Conservation (phyloP, 2,329 filamentous ascomycete species). For the Coccinonectria pachysandricola region DNA sequence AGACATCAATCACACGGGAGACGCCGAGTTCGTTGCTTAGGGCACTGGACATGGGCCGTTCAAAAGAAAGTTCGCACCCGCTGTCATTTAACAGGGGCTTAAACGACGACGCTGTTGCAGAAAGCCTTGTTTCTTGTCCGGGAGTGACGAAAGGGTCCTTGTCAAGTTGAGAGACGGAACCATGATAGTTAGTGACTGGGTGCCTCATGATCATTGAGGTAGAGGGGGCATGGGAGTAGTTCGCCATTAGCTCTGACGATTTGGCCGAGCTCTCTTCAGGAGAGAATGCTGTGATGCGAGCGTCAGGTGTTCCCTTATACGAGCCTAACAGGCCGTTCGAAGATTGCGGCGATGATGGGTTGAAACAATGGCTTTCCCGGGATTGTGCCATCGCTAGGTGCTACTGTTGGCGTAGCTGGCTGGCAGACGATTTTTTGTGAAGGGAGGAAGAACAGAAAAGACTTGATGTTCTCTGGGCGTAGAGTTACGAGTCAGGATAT, state of each 20-base stretch:
- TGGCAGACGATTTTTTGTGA: no score
- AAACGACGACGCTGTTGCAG: slow-evolving; percentile 54
- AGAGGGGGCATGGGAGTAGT: slow-evolving; percentile 20
- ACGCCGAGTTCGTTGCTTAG: slow-evolving; percentile 38
- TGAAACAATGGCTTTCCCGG: slow-evolving; percentile 28
- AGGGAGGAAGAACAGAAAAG: background rate
- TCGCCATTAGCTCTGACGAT: slow-evolving; percentile 28
- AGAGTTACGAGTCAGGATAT: no score
- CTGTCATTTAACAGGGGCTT: no score
- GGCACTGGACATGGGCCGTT: slow-evolving; percentile 21
- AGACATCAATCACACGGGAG: slow-evolving; percentile 35
- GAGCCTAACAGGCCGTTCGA: slow-evolving; percentile 44
- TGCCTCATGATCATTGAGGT: slow-evolving; percentile 20
- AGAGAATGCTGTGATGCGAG: slow-evolving; percentile 52
- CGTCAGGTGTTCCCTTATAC: slow-evolving; percentile 53
- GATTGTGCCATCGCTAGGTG: slow-evolving; percentile 28
- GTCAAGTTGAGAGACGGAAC: slow-evolving; percentile 20
- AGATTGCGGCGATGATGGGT: slow-evolving; percentile 40
- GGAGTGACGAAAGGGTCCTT: slow-evolving; percentile 46
- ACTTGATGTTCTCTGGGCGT: no score
- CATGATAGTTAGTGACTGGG: slow-evolving; percentile 15
- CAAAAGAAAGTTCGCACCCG: no score
- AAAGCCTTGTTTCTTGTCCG: slow-evolving; percentile 36
- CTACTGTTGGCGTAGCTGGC: background rate
- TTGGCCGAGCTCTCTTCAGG: slow-evolving; percentile 43